A percentile compares a stretch with the other conserved stretches of the same genome.
Evolutionary conservation across 352 stramenopile species (phyloP).

Genomic region (Phytophthora hibernalis): DNA sequence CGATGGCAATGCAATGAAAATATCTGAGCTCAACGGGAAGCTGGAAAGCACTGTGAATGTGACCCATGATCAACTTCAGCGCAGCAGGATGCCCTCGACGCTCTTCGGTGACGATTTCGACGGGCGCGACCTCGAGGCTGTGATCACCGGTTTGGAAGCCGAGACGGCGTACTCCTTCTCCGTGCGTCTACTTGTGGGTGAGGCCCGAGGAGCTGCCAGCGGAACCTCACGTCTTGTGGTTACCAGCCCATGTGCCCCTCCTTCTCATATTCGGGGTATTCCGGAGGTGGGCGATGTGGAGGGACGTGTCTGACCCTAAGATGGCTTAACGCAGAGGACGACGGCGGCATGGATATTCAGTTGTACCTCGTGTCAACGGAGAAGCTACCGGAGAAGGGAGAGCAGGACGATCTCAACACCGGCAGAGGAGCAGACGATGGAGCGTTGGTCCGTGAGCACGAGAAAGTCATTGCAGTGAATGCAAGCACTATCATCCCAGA

Average conservation of each 20-base stretch:
- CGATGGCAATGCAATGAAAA: slow-evolving; percentile 2
- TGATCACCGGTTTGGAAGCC: slow-evolving; percentile 53
- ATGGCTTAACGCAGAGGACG: slow-evolving; percentile 66
- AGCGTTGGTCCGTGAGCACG: slow-evolving; percentile 25
- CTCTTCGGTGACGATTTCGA: slow-evolving; percentile 85
- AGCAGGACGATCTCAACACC: slow-evolving; percentile 27
- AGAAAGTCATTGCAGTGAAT: slow-evolving; percentile 41
- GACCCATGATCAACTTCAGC: slow-evolving; percentile 53
- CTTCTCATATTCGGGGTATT: slow-evolving; percentile 51
- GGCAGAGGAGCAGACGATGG: slow-evolving; percentile 30
- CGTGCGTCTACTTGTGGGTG: slow-evolving; percentile 71
- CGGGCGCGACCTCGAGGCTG: slow-evolving; percentile 73
- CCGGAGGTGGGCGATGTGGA: slow-evolving; percentile 30
- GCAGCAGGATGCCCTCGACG: slow-evolving; percentile 65
- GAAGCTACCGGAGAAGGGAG: slow-evolving; percentile 27
- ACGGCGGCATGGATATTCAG: slow-evolving; percentile 58
- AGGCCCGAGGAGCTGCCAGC: slow-evolving; percentile 58
- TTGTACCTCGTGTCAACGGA: slow-evolving; percentile 48
- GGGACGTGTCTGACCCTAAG: slow-evolving; percentile 50
- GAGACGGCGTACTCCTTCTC: slow-evolving; percentile 79
- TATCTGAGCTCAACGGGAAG: background rate
- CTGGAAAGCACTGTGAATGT: slow-evolving; percentile 53
- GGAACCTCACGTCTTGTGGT: slow-evolving; percentile 53
- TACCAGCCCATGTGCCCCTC: slow-evolving; percentile 50
- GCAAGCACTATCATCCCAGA: slow-evolving; percentile 14